Percentiles rank a stretch among this genome's conserved stretches.
phyloP scores from a whole-genome alignment of 345 rosid species.

The Eucalyptus camaldulensis region DNA sequence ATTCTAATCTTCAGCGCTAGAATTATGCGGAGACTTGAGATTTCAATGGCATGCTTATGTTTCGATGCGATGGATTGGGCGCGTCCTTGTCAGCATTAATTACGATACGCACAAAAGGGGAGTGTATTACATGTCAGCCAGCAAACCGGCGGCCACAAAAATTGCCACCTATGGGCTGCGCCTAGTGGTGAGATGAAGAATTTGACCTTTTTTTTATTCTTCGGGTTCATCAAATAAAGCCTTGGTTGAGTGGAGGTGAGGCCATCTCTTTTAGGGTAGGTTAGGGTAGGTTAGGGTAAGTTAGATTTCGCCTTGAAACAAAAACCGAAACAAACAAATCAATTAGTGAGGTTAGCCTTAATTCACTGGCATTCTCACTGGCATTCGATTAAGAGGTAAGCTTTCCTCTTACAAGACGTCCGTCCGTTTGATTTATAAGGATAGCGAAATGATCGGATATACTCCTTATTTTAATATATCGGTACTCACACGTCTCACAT shows the following conservation, averaged over 20 bases:
- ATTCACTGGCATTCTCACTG: background rate
- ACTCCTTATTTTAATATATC: too few relatives aligned
- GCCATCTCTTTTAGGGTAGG: background rate
- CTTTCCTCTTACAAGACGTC: background rate
- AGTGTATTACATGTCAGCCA: background rate
- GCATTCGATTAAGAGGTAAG: background rate
- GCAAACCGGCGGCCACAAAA: background rate
- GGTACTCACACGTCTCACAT: rapidly evolving
- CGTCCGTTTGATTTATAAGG: background rate
- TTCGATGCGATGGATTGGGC: background rate
- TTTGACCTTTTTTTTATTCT: background rate
- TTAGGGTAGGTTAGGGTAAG: too few relatives aligned
- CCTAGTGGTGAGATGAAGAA: background rate
- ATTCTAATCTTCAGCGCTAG: background rate
- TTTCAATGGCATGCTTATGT: background rate
- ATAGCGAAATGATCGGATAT: rapidly evolving
- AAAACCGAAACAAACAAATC: too few relatives aligned
- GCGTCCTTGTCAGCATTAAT: background rate
- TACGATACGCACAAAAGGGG: background rate
- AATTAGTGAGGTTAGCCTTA: too few relatives aligned
- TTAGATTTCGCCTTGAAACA: background rate
- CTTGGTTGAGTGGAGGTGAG: background rate
- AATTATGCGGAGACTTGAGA: background rate
- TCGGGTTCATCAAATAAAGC: background rate
- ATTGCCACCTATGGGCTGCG: background rate